Percentiles rank a stretch among this genome's conserved stretches.
Conservation (phyloP, 371 early-diverging fungal genomes). For the Cokeromyces recurvatus region DNA sequence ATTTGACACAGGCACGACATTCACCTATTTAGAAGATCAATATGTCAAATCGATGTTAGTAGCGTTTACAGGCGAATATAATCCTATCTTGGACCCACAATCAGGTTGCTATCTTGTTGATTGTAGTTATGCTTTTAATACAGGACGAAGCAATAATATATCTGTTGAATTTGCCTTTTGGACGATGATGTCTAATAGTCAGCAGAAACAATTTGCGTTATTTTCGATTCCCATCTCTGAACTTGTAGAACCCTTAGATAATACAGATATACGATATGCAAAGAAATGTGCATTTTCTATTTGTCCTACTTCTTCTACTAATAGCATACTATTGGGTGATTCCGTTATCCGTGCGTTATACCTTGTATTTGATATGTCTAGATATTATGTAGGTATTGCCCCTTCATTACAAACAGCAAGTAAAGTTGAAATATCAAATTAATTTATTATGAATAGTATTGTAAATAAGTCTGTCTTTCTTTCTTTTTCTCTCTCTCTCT, state of each 20-base stretch:
- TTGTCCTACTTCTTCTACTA: conserved; percentile 11
- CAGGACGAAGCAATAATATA: neutral
- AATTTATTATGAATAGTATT: no score
- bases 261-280: neutral
- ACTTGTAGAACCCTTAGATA: conserved; percentile 21
- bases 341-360: conserved; percentile 23
- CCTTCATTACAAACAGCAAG: neutral
- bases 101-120: conserved; percentile 15
- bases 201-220: neutral
- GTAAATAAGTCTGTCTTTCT: no score
- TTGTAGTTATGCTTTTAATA: conserved; percentile 18
- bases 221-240: conserved; percentile 15
- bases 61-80: neutral
- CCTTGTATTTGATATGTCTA: conserved; percentile 27
- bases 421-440: neutral
- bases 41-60: conserved; percentile 4
- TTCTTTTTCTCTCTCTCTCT: no score
- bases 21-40: conserved; percentile 14
- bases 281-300: conserved; percentile 26
- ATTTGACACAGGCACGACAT: conserved; percentile 25
- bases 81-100: conserved; percentile 10
- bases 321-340: conserved; percentile 24
- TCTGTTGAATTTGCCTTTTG: neutral
- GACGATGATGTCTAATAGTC: neutral
- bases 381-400: conserved; percentile 3